Percentiles rank a stretch among this genome's conserved stretches.
Evolutionary conservation across 2,329 filamentous ascomycete species (phyloP).

Genomic region (Pseudopyrenochaeta lycopersici): DNA sequence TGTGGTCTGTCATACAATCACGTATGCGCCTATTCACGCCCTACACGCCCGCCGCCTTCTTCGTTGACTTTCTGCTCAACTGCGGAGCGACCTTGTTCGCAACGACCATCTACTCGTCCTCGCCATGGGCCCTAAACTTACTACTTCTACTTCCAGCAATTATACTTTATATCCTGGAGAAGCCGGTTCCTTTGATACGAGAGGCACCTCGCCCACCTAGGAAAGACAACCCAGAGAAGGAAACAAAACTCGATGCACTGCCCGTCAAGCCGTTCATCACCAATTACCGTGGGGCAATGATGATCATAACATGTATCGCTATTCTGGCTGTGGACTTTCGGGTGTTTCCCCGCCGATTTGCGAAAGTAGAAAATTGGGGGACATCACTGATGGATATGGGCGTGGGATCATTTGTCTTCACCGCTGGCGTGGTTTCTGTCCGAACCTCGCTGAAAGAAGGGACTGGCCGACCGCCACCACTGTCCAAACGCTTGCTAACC

Average conservation of each 20-base stretch:
- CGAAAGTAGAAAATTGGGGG: conserved; percentile 99
- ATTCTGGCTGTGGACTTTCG: conserved; percentile 98
- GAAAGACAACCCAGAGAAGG: conserved; percentile 25
- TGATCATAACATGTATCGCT: conserved; percentile 86
- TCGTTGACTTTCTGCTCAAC: conserved; percentile 88
- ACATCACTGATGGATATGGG: conserved; percentile 99
- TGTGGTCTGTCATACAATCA: conserved; percentile 90
- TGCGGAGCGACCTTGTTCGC: conserved; percentile 83
- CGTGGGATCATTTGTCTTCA: conserved; percentile 97
- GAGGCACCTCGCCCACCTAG: conserved; percentile 30
- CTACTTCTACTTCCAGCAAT: conserved; percentile 77
- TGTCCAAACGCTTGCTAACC: conserved; percentile 67
- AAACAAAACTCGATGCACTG: conserved; percentile 59
- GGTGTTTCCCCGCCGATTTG: conserved; percentile 91
- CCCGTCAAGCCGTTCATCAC: conserved; percentile 93
- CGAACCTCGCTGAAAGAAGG: conserved; percentile 78
- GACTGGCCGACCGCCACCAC: conserved; percentile 57
- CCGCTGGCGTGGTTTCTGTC: conserved; percentile 88
- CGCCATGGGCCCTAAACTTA: conserved; percentile 76
- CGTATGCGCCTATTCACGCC: conserved; percentile 84
- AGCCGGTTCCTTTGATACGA: conserved; percentile 19
- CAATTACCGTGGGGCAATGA: conserved; percentile 88
- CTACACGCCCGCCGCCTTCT: conserved; percentile 72
- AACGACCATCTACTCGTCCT: conserved; percentile 82
- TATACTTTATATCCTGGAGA: conserved; percentile 63